A percentile compares a stretch with the other conserved stretches of the same genome.
These are phyloP conservation scores for Prosopis cineraria DNA, from an alignment of 306 rosid genomes.

Conservation along the genomic window DNA sequence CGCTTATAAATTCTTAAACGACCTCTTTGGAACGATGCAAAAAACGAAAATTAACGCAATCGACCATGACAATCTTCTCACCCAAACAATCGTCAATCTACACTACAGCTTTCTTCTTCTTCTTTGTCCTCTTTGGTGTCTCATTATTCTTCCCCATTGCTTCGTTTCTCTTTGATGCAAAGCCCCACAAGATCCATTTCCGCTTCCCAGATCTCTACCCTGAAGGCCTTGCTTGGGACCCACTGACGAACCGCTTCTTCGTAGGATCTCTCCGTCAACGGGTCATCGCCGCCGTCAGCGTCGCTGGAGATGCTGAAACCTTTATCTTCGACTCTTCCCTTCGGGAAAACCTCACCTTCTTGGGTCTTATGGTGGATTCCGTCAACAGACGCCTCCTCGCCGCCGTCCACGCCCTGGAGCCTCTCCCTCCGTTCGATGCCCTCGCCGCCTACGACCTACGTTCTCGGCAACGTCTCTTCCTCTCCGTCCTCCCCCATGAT, in stretches of 20 bases:
- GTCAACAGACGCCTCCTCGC: slow-evolving; percentile 69
- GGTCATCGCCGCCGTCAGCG: slow-evolving; percentile 61
- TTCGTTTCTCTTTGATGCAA: slow-evolving; percentile 36
- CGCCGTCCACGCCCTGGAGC: slow-evolving; percentile 45
- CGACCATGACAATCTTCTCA: no score
- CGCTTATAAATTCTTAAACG: no score
- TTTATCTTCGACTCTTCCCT: slow-evolving; percentile 64
- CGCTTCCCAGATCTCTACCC: slow-evolving; percentile 79
- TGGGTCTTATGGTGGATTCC: slow-evolving; percentile 70
- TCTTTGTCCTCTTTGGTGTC: slow-evolving; percentile 32
- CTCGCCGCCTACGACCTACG: slow-evolving; percentile 80
- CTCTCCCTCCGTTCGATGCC: slow-evolving; percentile 71
- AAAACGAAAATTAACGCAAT: no score
- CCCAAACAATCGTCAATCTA: no score
- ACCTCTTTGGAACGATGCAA: no score
- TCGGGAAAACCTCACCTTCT: slow-evolving; percentile 64
- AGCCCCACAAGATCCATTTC: slow-evolving; percentile 65
- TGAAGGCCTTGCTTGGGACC: slow-evolving; percentile 71
- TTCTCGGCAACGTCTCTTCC: slow-evolving; percentile 59
- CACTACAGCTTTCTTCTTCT: no score
- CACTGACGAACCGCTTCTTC: slow-evolving; percentile 64
- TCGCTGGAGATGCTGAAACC: slow-evolving; percentile 68
- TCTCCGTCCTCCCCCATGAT: slow-evolving; percentile 47
- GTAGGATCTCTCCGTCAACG: slow-evolving; percentile 64
- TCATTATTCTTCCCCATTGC: slow-evolving; percentile 14